Conservation (phyloP, 257 asterid species). For the Craterostigma plantagineum region DNA sequence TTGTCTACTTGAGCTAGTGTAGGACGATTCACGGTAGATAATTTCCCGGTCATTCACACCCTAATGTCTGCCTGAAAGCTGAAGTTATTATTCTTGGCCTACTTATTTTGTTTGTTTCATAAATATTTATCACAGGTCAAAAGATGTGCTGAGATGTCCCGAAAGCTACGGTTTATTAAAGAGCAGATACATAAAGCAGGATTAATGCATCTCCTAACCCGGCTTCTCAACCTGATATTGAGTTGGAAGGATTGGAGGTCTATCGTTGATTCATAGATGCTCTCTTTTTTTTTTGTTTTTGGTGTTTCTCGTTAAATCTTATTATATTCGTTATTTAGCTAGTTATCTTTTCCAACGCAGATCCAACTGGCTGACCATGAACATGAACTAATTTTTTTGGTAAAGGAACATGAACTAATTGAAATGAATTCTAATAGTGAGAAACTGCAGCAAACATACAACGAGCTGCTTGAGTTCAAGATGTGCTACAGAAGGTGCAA, state of each 20-base stretch:
- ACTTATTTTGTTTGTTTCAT: background rate
- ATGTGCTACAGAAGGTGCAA: slow-evolving; percentile 86
- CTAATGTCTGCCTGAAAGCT: background rate
- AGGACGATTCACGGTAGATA: no score
- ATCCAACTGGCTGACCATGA: slow-evolving; percentile 83
- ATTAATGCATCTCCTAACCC: slow-evolving; percentile 38
- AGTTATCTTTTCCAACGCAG: slow-evolving; percentile 18
- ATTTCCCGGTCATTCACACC: no score
- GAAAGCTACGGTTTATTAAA: slow-evolving; percentile 78
- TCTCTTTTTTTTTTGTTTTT: background rate
- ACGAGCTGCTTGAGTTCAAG: slow-evolving; percentile 94
- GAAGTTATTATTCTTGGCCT: no score
- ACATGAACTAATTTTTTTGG: no score
- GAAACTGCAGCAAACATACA: slow-evolving; percentile 67
- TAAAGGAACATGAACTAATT: no score
- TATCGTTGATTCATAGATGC: slow-evolving; percentile 2
- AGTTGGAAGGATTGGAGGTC: slow-evolving; percentile 90
- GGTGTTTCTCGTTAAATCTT: slow-evolving; percentile 1
- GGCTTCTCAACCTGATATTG: slow-evolving; percentile 71
- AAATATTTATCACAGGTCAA: slow-evolving; percentile 62
- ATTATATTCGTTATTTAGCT: no score
- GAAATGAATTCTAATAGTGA: slow-evolving; percentile 89
- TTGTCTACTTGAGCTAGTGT: background rate
- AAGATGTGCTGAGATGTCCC: slow-evolving; percentile 98
- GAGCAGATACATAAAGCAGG: slow-evolving; percentile 93